Evolutionary conservation across 257 asterid genomes (phyloP), one percentile per base, ranked within the genome.

Genomic region (Nicotiana noctiflora): DNA sequence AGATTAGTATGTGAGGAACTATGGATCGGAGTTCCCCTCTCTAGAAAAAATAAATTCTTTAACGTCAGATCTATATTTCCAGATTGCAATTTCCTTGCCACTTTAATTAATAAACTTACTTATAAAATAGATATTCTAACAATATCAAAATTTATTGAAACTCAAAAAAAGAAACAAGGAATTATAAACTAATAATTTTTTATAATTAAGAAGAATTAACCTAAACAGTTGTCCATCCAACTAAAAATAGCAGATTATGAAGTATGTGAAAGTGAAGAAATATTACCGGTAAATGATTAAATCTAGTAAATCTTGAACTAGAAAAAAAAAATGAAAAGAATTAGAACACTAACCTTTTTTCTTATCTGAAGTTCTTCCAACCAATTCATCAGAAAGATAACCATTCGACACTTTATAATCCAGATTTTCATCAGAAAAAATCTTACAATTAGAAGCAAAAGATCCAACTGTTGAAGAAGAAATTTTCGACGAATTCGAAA

Each of bases 371-470:
- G 60, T 27, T 61, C 70, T 80, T 67, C 65, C 84, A 59, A 62
- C 70, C n/a, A 80, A 65, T 25, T 66, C 86, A 63, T 83, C 85
- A 8, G 86, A 83, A 72, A 83, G 82, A 78, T 83, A 85, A 4
- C 84, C 86, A 55, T 49, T 12, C 17, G 86, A 68, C 1, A 77
- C 5, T 68, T 67, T 81, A 81, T 5, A 53, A 53, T 70, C 55
- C 32, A 46, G 49, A 27, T 66, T 70, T 14, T 80, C 61, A 56
- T 49, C 77, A 0, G 1, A 3, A 57, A 46, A 46, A 5, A 64
- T 17, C 6, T 44, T 19, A 75, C 40, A 34, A 66, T 55, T 19
- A 37, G 72, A 74, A 37, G 44, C 14, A 32, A 80, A 78, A 10
- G 75, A 32, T 29, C 19, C 31, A 23, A 5, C 17, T 14, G 67